phyloP scores from a whole-genome alignment of 495 filamentous ascomycete species.

The Cercophora scortea region DNA sequence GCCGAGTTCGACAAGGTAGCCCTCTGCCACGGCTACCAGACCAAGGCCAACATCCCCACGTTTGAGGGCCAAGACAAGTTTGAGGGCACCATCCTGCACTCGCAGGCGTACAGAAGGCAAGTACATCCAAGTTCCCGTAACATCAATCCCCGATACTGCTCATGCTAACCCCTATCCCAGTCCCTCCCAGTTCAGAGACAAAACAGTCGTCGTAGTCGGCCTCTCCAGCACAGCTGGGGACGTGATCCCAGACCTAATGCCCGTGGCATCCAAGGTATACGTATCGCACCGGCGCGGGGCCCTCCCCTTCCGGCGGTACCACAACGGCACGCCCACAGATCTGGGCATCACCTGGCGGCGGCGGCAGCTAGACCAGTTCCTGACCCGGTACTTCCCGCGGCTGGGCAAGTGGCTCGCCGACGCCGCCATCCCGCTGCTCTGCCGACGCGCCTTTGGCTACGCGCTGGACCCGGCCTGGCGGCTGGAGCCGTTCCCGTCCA shows the following conservation, averaged over 20 bases:
- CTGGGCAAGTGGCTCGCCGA: conserved; percentile 7
- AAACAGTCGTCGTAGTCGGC: conserved; percentile 22
- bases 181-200: conserved; percentile 11
- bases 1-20: conserved; percentile 23
- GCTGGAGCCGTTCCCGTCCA: conserved; percentile 19
- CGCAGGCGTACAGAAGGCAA: conserved; percentile 14
- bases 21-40: conserved; percentile 26
- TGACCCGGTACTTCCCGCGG: conserved; percentile 11
- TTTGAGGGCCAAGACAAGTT: conserved; percentile 19
- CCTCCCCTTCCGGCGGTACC: conserved; percentile 15
- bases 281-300: conserved; percentile 24
- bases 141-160: neutral
- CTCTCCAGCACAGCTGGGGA: conserved; percentile 20
- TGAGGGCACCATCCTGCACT: conserved; percentile 20
- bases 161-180: neutral
- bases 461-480: conserved; percentile 24
- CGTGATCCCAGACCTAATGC: conserved; percentile 17
- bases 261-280: conserved; percentile 20
- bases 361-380: conserved; percentile 9
- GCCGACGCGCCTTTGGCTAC: conserved; percentile 4
- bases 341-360: conserved; percentile 14
- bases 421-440: conserved; percentile 5
- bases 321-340: conserved; percentile 15
- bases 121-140: neutral
- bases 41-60: conserved; percentile 16